A percentile compares a stretch with the other conserved stretches of the same genome.
These are phyloP conservation scores for Mycena capillaripes DNA, from an alignment of 768 basidiomycete genomes.

Conservation along the genomic window DNA sequence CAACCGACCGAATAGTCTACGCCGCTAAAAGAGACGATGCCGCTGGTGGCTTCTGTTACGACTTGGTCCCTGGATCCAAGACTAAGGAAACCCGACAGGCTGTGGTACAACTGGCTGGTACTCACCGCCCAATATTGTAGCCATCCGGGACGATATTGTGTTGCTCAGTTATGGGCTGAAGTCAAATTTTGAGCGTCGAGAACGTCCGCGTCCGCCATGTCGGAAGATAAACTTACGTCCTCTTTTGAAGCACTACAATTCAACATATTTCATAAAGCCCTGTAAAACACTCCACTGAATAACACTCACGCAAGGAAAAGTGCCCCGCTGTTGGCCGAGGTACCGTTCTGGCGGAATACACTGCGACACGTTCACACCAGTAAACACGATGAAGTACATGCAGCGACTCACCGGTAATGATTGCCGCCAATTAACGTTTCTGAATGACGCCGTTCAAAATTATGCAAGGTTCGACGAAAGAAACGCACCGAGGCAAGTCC, in stretches of 20 bases:
- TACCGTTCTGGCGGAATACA: conserved; percentile 61
- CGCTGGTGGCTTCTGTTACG: conserved; percentile 20
- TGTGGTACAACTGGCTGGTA: not conserved
- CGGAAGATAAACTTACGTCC: conserved; percentile 2
- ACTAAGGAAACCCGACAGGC: not conserved
- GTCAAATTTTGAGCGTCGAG: not conserved
- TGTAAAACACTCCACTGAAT: not conserved
- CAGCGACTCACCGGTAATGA: conserved; percentile 59
- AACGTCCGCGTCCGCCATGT: not conserved
- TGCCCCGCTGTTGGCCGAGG: conserved; percentile 43
- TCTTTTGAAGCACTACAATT: conserved; percentile 32
- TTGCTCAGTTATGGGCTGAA: conserved; percentile 26
- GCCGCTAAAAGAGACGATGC: conserved; percentile 39
- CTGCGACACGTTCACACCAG: conserved; percentile 36
- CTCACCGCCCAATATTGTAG: conserved; percentile 58
- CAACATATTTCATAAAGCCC: too few species aligned
- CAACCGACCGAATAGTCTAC: conserved; percentile 46
- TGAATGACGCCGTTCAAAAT: not conserved
- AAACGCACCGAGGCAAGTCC: conserved; percentile 53
- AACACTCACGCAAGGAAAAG: conserved; percentile 63
- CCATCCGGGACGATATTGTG: conserved; percentile 60
- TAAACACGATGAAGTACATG: not conserved
- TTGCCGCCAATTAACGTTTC: conserved; percentile 62
- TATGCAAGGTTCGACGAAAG: not conserved
- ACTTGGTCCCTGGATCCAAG: conserved; percentile 15